Conservation (phyloP, 306 rosid genomes). For the Quercus gilva region DNA sequence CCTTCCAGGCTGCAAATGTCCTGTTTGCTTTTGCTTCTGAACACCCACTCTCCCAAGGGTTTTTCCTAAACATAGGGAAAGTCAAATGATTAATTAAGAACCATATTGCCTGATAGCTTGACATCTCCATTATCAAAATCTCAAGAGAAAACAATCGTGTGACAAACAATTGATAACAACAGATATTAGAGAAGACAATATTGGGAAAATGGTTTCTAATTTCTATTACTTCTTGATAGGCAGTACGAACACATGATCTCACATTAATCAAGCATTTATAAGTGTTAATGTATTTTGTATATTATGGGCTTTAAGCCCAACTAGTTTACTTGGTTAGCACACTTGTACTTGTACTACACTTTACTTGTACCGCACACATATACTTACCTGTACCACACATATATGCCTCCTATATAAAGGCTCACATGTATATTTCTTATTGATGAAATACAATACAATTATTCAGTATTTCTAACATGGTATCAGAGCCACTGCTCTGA, state of each 20-base stretch:
- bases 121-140: constrained; percentile 5
- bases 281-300: no score
- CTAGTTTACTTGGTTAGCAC: no score
- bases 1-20: constrained; percentile 56
- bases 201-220: not conserved
- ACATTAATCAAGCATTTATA: not conserved
- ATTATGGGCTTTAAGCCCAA: no score
- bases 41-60: constrained; percentile 82
- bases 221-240: constrained; percentile 1
- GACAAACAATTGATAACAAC: not conserved
- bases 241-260: not conserved
- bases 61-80: constrained; percentile 50
- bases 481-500: no score
- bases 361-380: no score
- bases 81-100: constrained; percentile 4
- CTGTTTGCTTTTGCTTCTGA: constrained; percentile 81
- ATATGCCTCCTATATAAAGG: no score
- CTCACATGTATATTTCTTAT: no score
- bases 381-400: no score
- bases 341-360: no score
- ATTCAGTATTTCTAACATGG: no score
- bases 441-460: no score
- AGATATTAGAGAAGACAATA: not conserved
- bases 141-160: not conserved
- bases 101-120: not conserved